These are phyloP conservation scores for Saprolegnia diclina DNA, from an alignment of 352 stramenopile genomes.

Conservation along the genomic window DNA sequence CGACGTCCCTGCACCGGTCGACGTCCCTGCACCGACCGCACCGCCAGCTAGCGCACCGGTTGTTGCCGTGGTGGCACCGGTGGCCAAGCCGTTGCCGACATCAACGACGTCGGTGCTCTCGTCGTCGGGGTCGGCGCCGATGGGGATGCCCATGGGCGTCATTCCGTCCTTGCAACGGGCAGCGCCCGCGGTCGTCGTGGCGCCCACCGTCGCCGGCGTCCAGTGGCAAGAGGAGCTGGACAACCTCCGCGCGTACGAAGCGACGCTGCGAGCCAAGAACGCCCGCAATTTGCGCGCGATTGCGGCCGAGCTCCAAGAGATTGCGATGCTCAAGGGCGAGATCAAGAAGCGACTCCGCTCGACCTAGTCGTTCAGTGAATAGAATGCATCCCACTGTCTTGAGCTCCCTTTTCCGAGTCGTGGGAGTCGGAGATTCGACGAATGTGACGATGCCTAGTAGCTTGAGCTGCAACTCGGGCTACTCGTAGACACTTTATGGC, in stretches of 20 bases:
- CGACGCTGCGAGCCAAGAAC: background rate
- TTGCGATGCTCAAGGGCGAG: conserved; percentile 19
- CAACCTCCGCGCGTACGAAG: background rate
- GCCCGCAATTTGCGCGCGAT: conserved; percentile 13
- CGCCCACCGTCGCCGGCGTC: background rate
- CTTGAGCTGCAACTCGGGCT: no score
- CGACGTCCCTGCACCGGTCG: background rate
- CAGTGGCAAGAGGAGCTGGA: conserved; percentile 14
- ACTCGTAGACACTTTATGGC: no score
- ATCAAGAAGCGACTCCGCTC: conserved; percentile 12
- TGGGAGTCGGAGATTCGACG: no score
- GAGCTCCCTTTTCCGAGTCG: no score
- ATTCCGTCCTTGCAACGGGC: conserved; percentile 5
- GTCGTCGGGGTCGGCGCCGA: background rate
- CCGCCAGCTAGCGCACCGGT: background rate
- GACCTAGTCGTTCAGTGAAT: background rate
- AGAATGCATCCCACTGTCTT: no score
- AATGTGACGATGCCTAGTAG: no score
- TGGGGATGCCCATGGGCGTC: conserved; percentile 1
- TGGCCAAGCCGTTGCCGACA: background rate
- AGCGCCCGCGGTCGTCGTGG: background rate
- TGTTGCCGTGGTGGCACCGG: background rate
- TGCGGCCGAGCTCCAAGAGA: conserved; percentile 13
- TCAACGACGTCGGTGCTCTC: background rate
- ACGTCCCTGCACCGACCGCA: background rate